Evolutionary conservation across 805 yeast genomes (phyloP), one percentile per base, ranked within the genome.

Genomic region (Wickerhamiella shivajii): DNA sequence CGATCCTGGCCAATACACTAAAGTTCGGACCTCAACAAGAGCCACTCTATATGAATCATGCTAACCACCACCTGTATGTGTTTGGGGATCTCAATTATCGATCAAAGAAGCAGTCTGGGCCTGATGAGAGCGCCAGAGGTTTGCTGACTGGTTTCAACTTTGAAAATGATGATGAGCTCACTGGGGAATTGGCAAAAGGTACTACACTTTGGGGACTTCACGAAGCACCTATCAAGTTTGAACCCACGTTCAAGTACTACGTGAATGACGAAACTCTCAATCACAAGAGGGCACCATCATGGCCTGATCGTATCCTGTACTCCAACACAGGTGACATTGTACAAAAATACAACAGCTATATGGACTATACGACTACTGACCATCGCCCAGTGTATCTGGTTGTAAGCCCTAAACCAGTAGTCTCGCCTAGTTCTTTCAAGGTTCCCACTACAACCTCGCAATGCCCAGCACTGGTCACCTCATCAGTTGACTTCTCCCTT

Each of bases 41-140:
- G 45, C 66, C 71, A 16, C 53, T 67, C 17, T 49, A 73, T 27
- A 17, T 12, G 16, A 9, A 10, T 14, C 67, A 66, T 39, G 71
- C 74, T 0, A 43, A 54, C 1, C 45, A 64, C 8, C 93, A 78
- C 49, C 55, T 74, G 4, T 76, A 84, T 46, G 52, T 84, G 33
- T 56, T 80, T 63, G 97, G 97, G 0, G 97, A 85, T 53, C 59
- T 85, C 45, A 85, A 85, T 50, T 85, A 78, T 52, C 61, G 97
- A 27, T 66, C 77, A 2, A 10, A 15, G 3, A n/a, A n/a, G 23
- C 22, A 7, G 9, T 7, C 21, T 19, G 21, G 9, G 13, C 42
- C 47, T 1, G 52, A 52, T 6, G 52, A 48, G 9, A 6, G 3
- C n/a, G 24, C 24, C 8, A 17, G 16, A 4, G 24, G 10, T 11